phyloP scores from a whole-genome alignment of 192 early-diverging fungal species.

The Chytriomyces confervae region DNA sequence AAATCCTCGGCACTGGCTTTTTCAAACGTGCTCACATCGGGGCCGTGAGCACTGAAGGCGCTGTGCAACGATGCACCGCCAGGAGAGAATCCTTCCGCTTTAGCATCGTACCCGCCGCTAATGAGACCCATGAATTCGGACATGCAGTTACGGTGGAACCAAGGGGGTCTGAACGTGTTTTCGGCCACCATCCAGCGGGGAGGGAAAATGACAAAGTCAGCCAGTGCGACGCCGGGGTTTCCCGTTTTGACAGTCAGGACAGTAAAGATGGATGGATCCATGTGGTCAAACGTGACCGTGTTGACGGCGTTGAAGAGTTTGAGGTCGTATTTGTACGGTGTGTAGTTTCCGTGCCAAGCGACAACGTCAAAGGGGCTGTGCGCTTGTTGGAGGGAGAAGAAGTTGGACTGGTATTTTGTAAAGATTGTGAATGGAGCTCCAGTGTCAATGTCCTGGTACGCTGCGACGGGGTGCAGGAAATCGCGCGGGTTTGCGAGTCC shows the following conservation, averaged over 20 bases:
- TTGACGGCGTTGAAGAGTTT: slow-evolving; percentile 82
- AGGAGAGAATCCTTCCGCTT: slow-evolving; percentile 87
- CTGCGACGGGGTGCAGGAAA: slow-evolving; percentile 86
- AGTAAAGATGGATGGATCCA: slow-evolving; percentile 97
- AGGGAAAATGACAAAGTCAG: slow-evolving; percentile 97
- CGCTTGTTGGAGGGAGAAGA: slow-evolving; percentile 64
- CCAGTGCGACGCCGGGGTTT: slow-evolving; percentile 82
- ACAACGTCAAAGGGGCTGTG: slow-evolving; percentile 96
- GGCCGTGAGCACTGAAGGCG: slow-evolving; percentile 90
- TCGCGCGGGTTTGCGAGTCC: slow-evolving; percentile 94
- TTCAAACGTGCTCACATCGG: slow-evolving; percentile 80
- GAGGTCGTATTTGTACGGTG: slow-evolving; percentile 92
- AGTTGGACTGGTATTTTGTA: slow-evolving; percentile 82
- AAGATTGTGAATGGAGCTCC: slow-evolving; percentile 67
- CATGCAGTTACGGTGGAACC: slow-evolving; percentile 98
- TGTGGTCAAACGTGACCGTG: slow-evolving; percentile 90
- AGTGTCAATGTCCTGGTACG: slow-evolving; percentile 69
- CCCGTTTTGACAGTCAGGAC: slow-evolving; percentile 90
- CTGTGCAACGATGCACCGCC: slow-evolving; percentile 81
- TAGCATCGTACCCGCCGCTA: slow-evolving; percentile 90
- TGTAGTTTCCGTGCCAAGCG: slow-evolving; percentile 97
- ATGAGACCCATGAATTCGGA: slow-evolving; percentile 99
- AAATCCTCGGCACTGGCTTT: slow-evolving; percentile 75
- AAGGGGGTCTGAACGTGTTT: slow-evolving; percentile 92
- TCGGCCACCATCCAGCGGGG: slow-evolving; percentile 92